Evolutionary conservation across 768 basidiomycete genomes (phyloP).

Genomic region (Lyophyllum atratum): DNA sequence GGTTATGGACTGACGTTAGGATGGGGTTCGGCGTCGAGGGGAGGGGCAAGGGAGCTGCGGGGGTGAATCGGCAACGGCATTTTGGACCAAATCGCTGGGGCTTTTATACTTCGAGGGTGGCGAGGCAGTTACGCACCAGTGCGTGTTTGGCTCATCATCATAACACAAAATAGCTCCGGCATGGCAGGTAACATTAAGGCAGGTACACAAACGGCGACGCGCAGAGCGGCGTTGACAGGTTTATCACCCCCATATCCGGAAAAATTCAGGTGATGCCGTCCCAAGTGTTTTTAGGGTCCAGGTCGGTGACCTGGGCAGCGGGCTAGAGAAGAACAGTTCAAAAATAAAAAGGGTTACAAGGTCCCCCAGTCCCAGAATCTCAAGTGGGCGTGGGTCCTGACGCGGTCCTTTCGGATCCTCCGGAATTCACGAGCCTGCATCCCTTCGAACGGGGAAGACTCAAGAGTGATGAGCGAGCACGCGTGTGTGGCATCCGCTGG

Average conservation of each 20-base stretch:
- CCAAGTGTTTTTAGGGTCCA: slow-evolving; percentile 11
- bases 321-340: not conserved
- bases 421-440: slow-evolving; percentile 5
- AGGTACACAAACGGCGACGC: slow-evolving; percentile 8
- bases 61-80: slow-evolving; percentile 16
- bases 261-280: slow-evolving; percentile 11
- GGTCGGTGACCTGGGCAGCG: slow-evolving; percentile 5
- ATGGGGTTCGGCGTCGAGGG: slow-evolving; percentile 15
- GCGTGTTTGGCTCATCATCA: slow-evolving; percentile 15
- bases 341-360: slow-evolving; percentile 7
- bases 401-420: slow-evolving; percentile 4
- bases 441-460: slow-evolving; percentile 11
- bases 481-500: slow-evolving; percentile 3
- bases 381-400: not conserved
- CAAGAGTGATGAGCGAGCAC: slow-evolving; percentile 2
- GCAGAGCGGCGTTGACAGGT: slow-evolving; percentile 9
- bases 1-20: slow-evolving; percentile 4
- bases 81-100: slow-evolving; percentile 19
- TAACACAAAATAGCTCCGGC: slow-evolving; percentile 9
- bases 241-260: slow-evolving; percentile 15
- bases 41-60: slow-evolving; percentile 15
- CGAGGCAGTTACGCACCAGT: slow-evolving; percentile 10
- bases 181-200: too few relatives aligned
- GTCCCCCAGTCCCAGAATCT: not conserved
- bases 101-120: slow-evolving; percentile 22